Percentiles rank a stretch among this genome's conserved stretches.
Conservation (phyloP, 2,329 filamentous ascomycete genomes). For the Pseudogymnoascus sp. region DNA sequence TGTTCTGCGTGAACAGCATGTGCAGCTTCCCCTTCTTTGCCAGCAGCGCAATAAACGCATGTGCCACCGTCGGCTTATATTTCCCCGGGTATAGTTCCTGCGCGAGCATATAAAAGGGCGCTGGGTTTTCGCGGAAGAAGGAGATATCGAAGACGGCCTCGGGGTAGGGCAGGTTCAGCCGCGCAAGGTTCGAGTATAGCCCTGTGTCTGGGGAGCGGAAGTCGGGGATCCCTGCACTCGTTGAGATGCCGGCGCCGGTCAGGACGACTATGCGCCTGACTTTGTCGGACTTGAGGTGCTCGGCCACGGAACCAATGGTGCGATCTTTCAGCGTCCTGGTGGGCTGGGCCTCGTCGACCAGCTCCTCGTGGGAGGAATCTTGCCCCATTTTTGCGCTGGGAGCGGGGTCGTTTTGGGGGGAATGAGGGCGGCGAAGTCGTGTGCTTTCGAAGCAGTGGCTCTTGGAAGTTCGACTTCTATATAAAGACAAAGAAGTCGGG, state of each 20-base stretch:
- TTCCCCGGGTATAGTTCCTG: slow-evolving; percentile 87
- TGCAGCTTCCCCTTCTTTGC: slow-evolving; percentile 69
- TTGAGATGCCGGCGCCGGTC: slow-evolving; percentile 85
- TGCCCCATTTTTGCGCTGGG: slow-evolving; percentile 67
- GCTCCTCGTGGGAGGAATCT: slow-evolving; percentile 59
- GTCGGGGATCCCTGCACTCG: slow-evolving; percentile 73
- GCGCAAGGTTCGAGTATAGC: slow-evolving; percentile 83
- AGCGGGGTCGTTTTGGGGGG: neutral
- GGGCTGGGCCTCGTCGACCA: slow-evolving; percentile 48
- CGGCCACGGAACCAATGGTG: slow-evolving; percentile 66
- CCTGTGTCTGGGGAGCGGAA: slow-evolving; percentile 91
- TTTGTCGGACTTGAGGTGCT: slow-evolving; percentile 64
- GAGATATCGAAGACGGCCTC: slow-evolving; percentile 91
- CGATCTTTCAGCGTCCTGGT: slow-evolving; percentile 61
- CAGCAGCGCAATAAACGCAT: slow-evolving; percentile 79
- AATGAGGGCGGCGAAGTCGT: neutral
- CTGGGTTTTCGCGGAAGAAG: slow-evolving; percentile 77
- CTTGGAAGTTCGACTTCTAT: neutral
- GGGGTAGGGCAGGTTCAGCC: slow-evolving; percentile 76
- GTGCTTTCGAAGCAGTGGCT: neutral
- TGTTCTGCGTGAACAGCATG: slow-evolving; percentile 95
- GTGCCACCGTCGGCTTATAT: slow-evolving; percentile 80
- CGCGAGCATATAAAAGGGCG: slow-evolving; percentile 86
- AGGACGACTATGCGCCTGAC: slow-evolving; percentile 73
- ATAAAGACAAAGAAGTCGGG: neutral